phyloP scores from a whole-genome alignment of 2,329 filamentous ascomycete species.

The Coccinonectria pachysandricola region DNA sequence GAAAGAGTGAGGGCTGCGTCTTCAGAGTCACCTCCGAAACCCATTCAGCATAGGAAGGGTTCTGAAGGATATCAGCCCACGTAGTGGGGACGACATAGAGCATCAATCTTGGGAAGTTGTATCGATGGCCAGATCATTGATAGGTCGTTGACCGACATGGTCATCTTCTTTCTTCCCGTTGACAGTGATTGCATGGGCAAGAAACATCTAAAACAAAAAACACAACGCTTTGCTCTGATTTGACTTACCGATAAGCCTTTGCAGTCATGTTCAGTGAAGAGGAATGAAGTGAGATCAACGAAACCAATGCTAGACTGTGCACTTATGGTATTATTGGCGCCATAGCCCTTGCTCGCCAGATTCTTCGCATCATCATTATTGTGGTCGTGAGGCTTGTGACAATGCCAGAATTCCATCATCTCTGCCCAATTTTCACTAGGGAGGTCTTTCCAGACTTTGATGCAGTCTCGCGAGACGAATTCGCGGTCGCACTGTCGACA shows the following conservation, averaged over 20 bases:
- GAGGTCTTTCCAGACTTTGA: slow-evolving; percentile 73
- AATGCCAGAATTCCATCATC: slow-evolving; percentile 99
- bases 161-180: slow-evolving; percentile 55
- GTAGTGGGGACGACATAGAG: slow-evolving; percentile 13
- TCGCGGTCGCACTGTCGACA: slow-evolving; percentile 30
- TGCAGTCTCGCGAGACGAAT: slow-evolving; percentile 28
- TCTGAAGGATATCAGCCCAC: slow-evolving; percentile 15
- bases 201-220: no score
- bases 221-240: no score
- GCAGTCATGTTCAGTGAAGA: slow-evolving; percentile 62
- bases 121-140: slow-evolving; percentile 55
- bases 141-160: slow-evolving; percentile 35
- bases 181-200: no score
- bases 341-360: slow-evolving; percentile 62
- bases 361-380: slow-evolving; percentile 33
- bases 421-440: slow-evolving; percentile 98
- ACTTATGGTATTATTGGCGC: slow-evolving; percentile 64
- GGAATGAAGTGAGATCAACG: slow-evolving; percentile 69
- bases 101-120: slow-evolving; percentile 55
- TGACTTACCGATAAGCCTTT: slow-evolving; percentile 27
- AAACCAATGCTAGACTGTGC: slow-evolving; percentile 60
- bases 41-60: slow-evolving; percentile 34
- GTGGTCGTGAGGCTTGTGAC: slow-evolving; percentile 74
- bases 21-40: slow-evolving; percentile 25
- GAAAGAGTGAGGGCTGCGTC: slow-evolving; percentile 31